Conservation (phyloP, 2,329 filamentous ascomycete genomes). For the Thermothelomyces thermophilus region DNA sequence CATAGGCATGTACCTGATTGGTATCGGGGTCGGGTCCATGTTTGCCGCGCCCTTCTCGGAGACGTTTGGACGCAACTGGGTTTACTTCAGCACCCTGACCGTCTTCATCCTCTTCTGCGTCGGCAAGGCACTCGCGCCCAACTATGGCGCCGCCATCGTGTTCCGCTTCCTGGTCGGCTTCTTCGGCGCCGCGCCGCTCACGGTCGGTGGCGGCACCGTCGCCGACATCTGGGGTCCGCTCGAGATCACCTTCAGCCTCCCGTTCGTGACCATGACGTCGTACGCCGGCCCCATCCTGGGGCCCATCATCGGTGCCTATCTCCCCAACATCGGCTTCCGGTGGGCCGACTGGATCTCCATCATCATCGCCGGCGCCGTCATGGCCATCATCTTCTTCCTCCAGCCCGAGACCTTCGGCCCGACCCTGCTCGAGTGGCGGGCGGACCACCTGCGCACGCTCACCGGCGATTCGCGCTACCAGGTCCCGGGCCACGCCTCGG, state of each 20-base stretch:
- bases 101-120: slow-evolving; percentile 11
- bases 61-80: slow-evolving; percentile 8
- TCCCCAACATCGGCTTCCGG: slow-evolving; percentile 35
- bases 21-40: too few relatives aligned
- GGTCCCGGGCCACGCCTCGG: not conserved
- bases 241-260: slow-evolving; percentile 1
- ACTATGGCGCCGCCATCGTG: slow-evolving; percentile 18
- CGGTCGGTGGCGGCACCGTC: slow-evolving; percentile 28
- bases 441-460: not conserved
- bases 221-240: slow-evolving; percentile 23
- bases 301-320: slow-evolving; percentile 38
- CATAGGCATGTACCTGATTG: too few relatives aligned
- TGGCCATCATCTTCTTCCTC: slow-evolving; percentile 31
- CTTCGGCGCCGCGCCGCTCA: slow-evolving; percentile 27
- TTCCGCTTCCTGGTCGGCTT: slow-evolving; percentile 36
- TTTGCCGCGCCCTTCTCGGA: slow-evolving; percentile 15
- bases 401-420: slow-evolving; percentile 42
- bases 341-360: slow-evolving; percentile 40
- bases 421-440: slow-evolving; percentile 29
- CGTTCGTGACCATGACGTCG: not conserved
- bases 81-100: slow-evolving; percentile 8
- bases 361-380: slow-evolving; percentile 34
- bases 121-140: slow-evolving; percentile 7
- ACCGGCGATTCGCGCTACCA: not conserved
- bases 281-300: slow-evolving; percentile 14